Base-by-base conservation (phyloP, 202 grass and related monocot species). In the Digitaria exilis region DNA sequence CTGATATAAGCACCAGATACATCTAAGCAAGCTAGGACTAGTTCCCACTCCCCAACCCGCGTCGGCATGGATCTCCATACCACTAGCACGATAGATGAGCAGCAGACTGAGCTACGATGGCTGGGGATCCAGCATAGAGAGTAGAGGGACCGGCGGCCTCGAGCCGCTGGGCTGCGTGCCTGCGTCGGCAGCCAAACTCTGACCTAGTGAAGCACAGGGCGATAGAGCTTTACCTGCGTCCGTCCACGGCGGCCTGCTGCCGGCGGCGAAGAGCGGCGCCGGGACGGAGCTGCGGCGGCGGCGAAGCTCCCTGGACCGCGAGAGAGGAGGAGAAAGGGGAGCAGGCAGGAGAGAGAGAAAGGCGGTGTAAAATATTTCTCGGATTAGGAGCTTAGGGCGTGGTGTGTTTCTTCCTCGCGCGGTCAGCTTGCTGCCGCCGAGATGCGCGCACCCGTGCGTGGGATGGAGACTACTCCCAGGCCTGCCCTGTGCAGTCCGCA, bases 381-480 rank as follows among this genome's bases (percentile, higher is more conserved):
- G 77, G 67, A 70, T 84, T 75, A 73, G 63, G 85, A 73, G 50
- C 46, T 84, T 75, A 56, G 64, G 89, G 87, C 12, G 75, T 44
- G 69, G 68, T 60, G 62, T 62, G 82, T 65, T 81, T 71, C 87
- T 81, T 81, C 82, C 58, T 45, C 65, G 22, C 45, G 42, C 34
- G n/a, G 87, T 21, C 56, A 19, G 82, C 41, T 81, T 43, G 58
- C 16, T 43, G 25, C 8, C 66, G 79, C 39, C 71, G 85, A 87
- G 51, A 87, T 82, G 79, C 63, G 84, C 76, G 71, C 62, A 31
- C 78, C 71, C 71, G 78, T 70, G 85, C 71, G 71, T 51, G 51
- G 67, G 64, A 37, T 11, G 68, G 77, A 29, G 37, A 86, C 59
- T n/a, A 28, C 7, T 13, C 35, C 35, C 19, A 16, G 60, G 6